Evolutionary conservation across 768 basidiomycete species (phyloP), one percentile per base, ranked within the genome.

Genomic region (Xerocomus brunneocitrinus): DNA sequence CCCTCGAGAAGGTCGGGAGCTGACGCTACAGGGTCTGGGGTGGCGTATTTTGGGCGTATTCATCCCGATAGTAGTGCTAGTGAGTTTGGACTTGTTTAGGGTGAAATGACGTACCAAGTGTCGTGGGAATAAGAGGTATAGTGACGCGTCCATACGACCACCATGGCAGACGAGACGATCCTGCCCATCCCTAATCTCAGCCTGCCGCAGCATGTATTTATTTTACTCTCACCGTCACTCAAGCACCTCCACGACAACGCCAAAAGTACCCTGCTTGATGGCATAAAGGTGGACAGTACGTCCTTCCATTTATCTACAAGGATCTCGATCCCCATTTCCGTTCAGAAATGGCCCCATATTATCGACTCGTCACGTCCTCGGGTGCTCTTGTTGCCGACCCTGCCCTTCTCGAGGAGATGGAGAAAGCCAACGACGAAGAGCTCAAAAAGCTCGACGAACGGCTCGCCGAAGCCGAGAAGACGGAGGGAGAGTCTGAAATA

Each of bases 401-500:
- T 2, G 49, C 54, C 9, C 56, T 68, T 19, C 58, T 62, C 0
- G 60, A 58, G 3, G 58, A 62, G 44, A 67, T 68, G 65, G 56
- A 57, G 64, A 78, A 79, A 46, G 78, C 80, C 34, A 98, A 98
- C 68, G 70, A 76, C 49, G 81, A 80, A 42, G 82, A 88, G 62
- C 79, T 98, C 28, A 76, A 81, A 47, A 80, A 79, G 61, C 71
- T 98, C 10, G 89, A 95, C 49, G 83, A 83, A 55, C 76, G 87
- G 43, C 75, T 97, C 35, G 82, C 79, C 49, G 93, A 95, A 60
- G 94, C 95, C 0, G 80, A 91, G 73, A 87, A 90, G 74, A 90
- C 84, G 3, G 86, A 95, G 64, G 95, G 95, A 54, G 95, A 98
- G 69, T 87, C 87, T 1, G 95, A 98, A 69, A 91, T 98, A 53